Base-by-base conservation (phyloP, 495 filamentous ascomycete species). In the Lasiosphaeria hispida region DNA sequence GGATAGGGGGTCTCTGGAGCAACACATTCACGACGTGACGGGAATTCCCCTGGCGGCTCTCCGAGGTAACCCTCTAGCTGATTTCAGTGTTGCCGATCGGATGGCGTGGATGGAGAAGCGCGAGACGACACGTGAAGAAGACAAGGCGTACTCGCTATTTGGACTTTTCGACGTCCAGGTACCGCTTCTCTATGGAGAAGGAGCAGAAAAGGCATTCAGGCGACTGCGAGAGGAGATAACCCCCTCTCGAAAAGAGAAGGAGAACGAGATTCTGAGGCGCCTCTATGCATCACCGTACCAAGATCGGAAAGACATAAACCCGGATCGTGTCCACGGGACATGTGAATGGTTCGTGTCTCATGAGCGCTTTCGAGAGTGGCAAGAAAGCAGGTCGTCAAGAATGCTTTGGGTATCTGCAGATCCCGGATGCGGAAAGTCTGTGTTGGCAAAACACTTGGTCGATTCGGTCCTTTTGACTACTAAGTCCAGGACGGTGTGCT, bases 371-470 rank as follows among this genome's bases (percentile, higher is more conserved):
- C 62, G 48, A 30, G 50, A 45, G 1, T 81, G 77, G 77, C 19
- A 59, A 18, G 35, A 60, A 7, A 63, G 37, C 47, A 55, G 58
- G 56, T 14, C 4, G 8, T 65, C 60, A 1, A 55, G 34, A n/a
- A 48, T 62, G 1, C 71, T 85, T 6, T 79, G 76, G 72, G 72
- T 83, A 9, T 79, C 80, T 10, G 80, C 81, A 23, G 73, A 82
- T 49, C 80, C 81, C 6, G 80, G 81, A 6, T 83, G 79, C 60
- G 81, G 82, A 7, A 85, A 83, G 60, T 81, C 81, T 4, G 80
- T 81, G 7, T 53, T 82, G 33, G 65, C 77, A 6, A 78, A 67
- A 52, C 69, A 73, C 34, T 60, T 85, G 1, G 54, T 80, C 3
- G 75, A 85, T 45, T 33, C 68, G 7, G 58, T 67, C 1, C 48